Evolutionary conservation across 352 stramenopile species (phyloP).

Genomic region (Phytophthora hibernalis): DNA sequence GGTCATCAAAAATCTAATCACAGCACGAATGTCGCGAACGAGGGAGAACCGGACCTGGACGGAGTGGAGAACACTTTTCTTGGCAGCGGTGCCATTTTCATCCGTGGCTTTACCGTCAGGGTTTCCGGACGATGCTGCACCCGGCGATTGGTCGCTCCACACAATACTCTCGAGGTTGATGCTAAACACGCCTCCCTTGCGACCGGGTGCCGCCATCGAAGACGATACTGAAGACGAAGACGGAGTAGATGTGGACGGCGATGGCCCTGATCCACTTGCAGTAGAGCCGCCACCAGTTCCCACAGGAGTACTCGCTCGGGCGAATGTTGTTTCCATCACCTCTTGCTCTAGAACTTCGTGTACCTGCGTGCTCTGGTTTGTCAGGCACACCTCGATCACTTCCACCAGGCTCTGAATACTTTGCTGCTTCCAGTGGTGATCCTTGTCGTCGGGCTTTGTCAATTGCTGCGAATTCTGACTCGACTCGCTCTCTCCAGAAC

Average conservation of each 20-base stretch:
- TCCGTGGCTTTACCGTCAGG: slow-evolving; percentile 29
- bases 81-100: slow-evolving; percentile 20
- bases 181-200: slow-evolving; percentile 73
- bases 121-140: slow-evolving; percentile 15
- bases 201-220: slow-evolving; percentile 32
- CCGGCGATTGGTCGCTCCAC: slow-evolving; percentile 71
- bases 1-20: slow-evolving; percentile 69
- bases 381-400: slow-evolving; percentile 78
- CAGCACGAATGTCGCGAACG: slow-evolving; percentile 66
- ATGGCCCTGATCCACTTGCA: slow-evolving; percentile 21
- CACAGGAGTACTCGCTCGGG: slow-evolving; percentile 35
- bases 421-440: slow-evolving; percentile 77
- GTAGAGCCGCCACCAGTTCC: slow-evolving; percentile 19
- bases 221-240: slow-evolving; percentile 29
- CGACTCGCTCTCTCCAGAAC: slow-evolving; percentile 13
- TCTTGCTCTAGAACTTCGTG: slow-evolving; percentile 77
- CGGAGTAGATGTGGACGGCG: slow-evolving; percentile 21
- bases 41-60: slow-evolving; percentile 81
- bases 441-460: slow-evolving; percentile 54
- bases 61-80: slow-evolving; percentile 45
- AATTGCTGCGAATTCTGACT: slow-evolving; percentile 57
- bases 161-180: slow-evolving; percentile 85
- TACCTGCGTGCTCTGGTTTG: slow-evolving; percentile 77
- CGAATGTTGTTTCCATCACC: slow-evolving; percentile 75
- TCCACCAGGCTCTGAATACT: slow-evolving; percentile 81